A percentile compares a stretch with the other conserved stretches of the same genome.
Conservation (phyloP, 2,329 filamentous ascomycete genomes). For the Alternaria solani region DNA sequence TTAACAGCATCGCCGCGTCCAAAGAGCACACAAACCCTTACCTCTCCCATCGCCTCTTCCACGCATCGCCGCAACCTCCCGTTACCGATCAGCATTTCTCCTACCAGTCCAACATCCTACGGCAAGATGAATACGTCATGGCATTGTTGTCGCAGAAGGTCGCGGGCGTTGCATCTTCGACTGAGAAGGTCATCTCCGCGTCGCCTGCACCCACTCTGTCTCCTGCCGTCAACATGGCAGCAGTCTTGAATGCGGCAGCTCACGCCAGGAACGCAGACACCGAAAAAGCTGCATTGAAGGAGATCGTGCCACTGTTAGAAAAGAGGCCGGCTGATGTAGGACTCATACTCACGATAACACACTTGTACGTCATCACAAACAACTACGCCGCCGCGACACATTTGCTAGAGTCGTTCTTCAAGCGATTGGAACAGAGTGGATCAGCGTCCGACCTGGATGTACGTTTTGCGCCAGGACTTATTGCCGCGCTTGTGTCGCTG, state of each 20-base stretch:
- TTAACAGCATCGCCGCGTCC: slow-evolving; percentile 66
- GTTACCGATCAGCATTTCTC: slow-evolving; percentile 72
- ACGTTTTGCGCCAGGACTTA: slow-evolving; percentile 83
- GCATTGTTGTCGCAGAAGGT: slow-evolving; percentile 74
- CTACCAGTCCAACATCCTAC: slow-evolving; percentile 71
- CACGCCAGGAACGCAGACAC: slow-evolving; percentile 66
- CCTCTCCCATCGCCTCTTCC: slow-evolving; percentile 68
- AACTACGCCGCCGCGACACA: slow-evolving; percentile 77
- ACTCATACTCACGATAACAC: slow-evolving; percentile 78
- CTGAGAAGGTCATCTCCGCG: slow-evolving; percentile 58
- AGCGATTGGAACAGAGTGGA: slow-evolving; percentile 70
- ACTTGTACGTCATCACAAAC: slow-evolving; percentile 77
- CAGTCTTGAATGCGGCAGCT: slow-evolving; percentile 77
- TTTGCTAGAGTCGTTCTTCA: slow-evolving; percentile 79
- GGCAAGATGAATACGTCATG: slow-evolving; percentile 70
- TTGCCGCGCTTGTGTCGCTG: slow-evolving; percentile 80
- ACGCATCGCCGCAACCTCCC: slow-evolving; percentile 61
- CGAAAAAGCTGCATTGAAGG: slow-evolving; percentile 73
- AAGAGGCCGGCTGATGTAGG: slow-evolving; percentile 82
- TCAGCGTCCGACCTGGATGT: slow-evolving; percentile 68
- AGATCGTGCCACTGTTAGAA: slow-evolving; percentile 73
- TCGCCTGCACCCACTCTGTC: slow-evolving; percentile 57
- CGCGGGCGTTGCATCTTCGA: slow-evolving; percentile 67
- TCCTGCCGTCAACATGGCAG: slow-evolving; percentile 62
- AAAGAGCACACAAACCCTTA: slow-evolving; percentile 69